These are phyloP conservation scores for Coprinopsis cinerea DNA, from an alignment of 768 basidiomycete genomes.

Conservation along the genomic window DNA sequence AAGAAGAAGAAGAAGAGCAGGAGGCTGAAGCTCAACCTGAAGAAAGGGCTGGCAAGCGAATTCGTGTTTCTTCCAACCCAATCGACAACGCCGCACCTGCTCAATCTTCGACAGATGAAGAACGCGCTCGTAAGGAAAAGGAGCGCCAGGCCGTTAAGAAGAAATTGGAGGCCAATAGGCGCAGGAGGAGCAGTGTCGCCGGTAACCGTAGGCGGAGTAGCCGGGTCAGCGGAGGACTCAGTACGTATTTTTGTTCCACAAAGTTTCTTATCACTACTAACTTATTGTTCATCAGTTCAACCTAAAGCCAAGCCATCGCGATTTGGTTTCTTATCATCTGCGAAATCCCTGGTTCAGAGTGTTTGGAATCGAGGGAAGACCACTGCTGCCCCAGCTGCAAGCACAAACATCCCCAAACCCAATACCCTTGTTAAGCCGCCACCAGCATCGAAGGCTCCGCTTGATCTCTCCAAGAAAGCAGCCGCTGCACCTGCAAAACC, in stretches of 20 bases:
- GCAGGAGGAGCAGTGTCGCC: constrained; percentile 63
- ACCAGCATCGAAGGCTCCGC: neutral
- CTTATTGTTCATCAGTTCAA: constrained; percentile 24
- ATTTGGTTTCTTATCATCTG: constrained; percentile 66
- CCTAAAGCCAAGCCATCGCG: constrained; percentile 44
- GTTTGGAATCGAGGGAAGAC: constrained; percentile 63
- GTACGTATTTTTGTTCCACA: constrained; percentile 15
- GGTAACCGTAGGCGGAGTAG: constrained; percentile 28
- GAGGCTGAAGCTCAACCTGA: constrained; percentile 21
- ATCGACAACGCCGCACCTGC: constrained; percentile 4
- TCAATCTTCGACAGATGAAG: constrained; percentile 33
- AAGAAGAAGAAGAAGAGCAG: constrained; percentile 33
- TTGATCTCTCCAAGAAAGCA: constrained; percentile 6
- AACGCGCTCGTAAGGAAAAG: constrained; percentile 41
- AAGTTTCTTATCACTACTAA: constrained; percentile 6
- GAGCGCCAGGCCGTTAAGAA: constrained; percentile 55
- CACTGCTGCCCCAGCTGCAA: constrained; percentile 18
- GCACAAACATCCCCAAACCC: constrained; percentile 22
- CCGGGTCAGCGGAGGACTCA: constrained; percentile 30
- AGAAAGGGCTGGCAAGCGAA: constrained; percentile 24
- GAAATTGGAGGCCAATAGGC: constrained; percentile 59
- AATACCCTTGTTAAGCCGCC: constrained; percentile 7
- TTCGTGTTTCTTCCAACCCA: constrained; percentile 30
- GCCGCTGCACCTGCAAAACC: constrained; percentile 3
- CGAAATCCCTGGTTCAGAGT: constrained; percentile 65